Evolutionary conservation across 345 rosid species (phyloP).

Genomic region (Ailanthus altissimus): DNA sequence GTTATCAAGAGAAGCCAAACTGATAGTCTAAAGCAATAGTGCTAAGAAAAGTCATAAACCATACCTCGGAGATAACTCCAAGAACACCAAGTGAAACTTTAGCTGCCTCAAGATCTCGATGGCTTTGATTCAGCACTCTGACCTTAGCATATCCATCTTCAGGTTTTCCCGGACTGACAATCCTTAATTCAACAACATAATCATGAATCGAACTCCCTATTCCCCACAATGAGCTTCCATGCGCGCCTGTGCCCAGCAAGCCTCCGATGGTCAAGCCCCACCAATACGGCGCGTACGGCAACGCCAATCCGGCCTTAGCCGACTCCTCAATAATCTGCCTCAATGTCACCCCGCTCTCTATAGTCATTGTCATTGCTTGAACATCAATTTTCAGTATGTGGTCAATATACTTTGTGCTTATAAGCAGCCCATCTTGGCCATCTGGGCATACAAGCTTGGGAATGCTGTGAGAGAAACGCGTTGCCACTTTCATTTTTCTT

Average conservation of each 20-base stretch:
- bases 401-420: conserved; percentile 69
- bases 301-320: conserved; percentile 59
- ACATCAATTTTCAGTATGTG: conserved; percentile 33
- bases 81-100: conserved; percentile 87
- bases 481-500: conserved; percentile 69
- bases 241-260: conserved; percentile 73
- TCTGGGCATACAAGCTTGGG: conserved; percentile 71
- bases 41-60: neutral
- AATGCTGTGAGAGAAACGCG: conserved; percentile 68
- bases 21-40: neutral
- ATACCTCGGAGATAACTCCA: conserved; percentile 79
- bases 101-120: conserved; percentile 52
- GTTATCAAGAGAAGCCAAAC: neutral
- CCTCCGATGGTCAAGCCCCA: conserved; percentile 89
- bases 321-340: conserved; percentile 60
- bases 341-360: conserved; percentile 69
- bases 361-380: conserved; percentile 45
- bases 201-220: conserved; percentile 81
- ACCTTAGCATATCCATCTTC: conserved; percentile 50
- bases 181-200: conserved; percentile 48
- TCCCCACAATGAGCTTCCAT: conserved; percentile 80
- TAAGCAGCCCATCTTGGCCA: conserved; percentile 59
- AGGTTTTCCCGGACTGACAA: conserved; percentile 55
- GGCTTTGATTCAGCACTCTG: conserved; percentile 34
- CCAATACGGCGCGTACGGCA: conserved; percentile 83